phyloP scores from a whole-genome alignment of 2,329 filamentous ascomycete species.

The Chrysosphaeria jannelii region DNA sequence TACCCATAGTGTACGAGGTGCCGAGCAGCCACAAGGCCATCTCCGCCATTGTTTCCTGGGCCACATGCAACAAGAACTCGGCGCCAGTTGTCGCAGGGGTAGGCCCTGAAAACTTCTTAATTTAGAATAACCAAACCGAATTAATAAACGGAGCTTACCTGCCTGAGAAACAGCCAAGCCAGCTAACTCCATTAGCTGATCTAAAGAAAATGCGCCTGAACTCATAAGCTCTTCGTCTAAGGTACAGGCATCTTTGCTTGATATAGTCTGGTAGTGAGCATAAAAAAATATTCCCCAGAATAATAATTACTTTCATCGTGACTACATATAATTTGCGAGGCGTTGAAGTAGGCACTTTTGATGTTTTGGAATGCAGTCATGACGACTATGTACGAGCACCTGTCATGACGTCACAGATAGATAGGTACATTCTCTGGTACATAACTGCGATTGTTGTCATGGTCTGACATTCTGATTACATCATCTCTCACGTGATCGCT shows the following conservation, averaged over 20 bases:
- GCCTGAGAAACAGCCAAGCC: conserved; percentile 81
- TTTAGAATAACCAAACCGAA: background rate
- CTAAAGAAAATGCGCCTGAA: conserved; percentile 61
- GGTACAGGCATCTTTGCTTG: conserved; percentile 60
- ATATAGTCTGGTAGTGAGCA: conserved; percentile 46
- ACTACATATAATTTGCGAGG: no score
- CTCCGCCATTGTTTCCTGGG: conserved; percentile 53
- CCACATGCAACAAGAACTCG: conserved; percentile 73
- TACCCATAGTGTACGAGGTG: conserved; percentile 87
- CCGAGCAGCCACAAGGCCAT: conserved; percentile 78
- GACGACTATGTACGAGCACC: no score
- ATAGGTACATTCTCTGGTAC: no score
- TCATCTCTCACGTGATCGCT: no score
- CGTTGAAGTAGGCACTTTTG: no score
- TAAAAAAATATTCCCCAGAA: no score
- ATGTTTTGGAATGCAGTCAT: no score
- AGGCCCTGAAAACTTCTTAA: conserved; percentile 47
- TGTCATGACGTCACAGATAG: no score
- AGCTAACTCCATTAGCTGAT: conserved; percentile 91
- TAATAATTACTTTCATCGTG: no score
- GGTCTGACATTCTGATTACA: no score
- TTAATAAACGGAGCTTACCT: conserved; percentile 15
- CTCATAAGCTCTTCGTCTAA: conserved; percentile 90
- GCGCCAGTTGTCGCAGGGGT: conserved; percentile 40
- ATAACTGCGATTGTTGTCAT: no score